Base-by-base conservation (phyloP, 2,329 filamentous ascomycete genomes). In the Penicillium griseofulvum region DNA sequence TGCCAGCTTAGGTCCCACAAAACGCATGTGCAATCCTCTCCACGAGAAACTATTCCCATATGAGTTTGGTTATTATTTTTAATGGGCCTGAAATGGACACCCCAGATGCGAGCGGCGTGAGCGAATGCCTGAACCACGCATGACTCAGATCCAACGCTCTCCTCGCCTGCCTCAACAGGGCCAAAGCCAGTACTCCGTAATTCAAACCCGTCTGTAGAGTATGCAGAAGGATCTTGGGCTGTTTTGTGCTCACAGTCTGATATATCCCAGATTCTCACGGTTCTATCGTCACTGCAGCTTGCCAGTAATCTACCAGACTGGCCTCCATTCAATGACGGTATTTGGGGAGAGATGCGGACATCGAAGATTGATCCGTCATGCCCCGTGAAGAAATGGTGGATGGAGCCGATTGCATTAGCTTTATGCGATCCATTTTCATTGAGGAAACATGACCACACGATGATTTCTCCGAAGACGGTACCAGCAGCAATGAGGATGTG, bases 321-420 rank as follows among this genome's bases (percentile, higher is more conserved):
- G 0, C 75, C 76, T 16, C 58, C 64, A 14, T 75, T 70, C 1
- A 70, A 58, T 22, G 74, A 61, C 7, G 59, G 57, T 19, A 87
- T 71, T 61, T 76, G 68, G 1, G 81, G 76, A 0, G 91, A 96
- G 34, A 97, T 88, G 31, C 86, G 81, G 2, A 99, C 89, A 1
- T 91, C 92, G 63, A 97, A 99, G 28, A 99, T 88, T 0, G 93
- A 97, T 0, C 94, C 94, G 67, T 97, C 91, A 66, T 99, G 94
- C 0, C 84, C 85, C 9, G 79, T 78, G 65, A 87, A 86, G 41
- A 81, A 78, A 60, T 81, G 79, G 62, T 85, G 82, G 14, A 81
- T 77, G 5, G 71, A 74, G 14, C 75, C 70, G 24, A 60, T 59
- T 28, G 68, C 68, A 34, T 62, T 45, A 10, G 58, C 31, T 9